Evolutionary conservation across 805 yeast species (phyloP), one percentile per base, ranked within the genome.

Genomic region (Lipomyces orientalis): DNA sequence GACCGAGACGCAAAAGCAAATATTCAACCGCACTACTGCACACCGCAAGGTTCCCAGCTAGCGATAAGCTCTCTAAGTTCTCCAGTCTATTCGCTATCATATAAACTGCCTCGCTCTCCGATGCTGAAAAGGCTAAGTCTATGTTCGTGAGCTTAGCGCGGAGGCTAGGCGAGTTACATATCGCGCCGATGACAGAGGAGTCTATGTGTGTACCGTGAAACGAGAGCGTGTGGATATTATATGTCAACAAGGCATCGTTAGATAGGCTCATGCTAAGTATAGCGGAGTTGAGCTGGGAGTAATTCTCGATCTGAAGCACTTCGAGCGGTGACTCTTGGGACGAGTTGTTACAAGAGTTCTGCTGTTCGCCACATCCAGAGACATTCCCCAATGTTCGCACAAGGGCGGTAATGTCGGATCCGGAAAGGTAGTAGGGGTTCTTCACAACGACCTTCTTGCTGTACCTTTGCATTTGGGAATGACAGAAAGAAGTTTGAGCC

Each of bases 21-120:
- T 54, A 22, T 6, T 57, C 39, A 16, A 63, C 43, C 14, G 56
- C 52, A 16, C 29, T 9, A 5, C 43, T 56, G n/a, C 46, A 34
- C 9, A 61, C 52, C 7, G 57, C n/a, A n/a, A 54, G 33, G 51
- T 58, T 60, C 19, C 70, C 64, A 33, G 67, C 57, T 52, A 66
- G 46, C 25, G 60, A 52, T 5, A 66, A 57, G 2, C n/a, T 19
- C 4, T 31, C 33, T 2, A 66, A 56, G 25, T 31, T 22, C n/a
- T 54, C 55, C 35, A 64, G 49, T 10, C 22, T 34, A n/a, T 19
- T 35, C n/a, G 66, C 60, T 8, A 66, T 31, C 52, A 56, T 29
- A 16, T 46, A 58, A n/a, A 57, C 58, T 2, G 54, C 25, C 10
- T 37, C 33, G 25, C 46, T 39, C 12, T 9, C 9, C 25, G 54